A percentile compares a stretch with the other conserved stretches of the same genome.
These are phyloP conservation scores for Chiua virens DNA, from an alignment of 768 basidiomycete genomes.

Conservation along the genomic window DNA sequence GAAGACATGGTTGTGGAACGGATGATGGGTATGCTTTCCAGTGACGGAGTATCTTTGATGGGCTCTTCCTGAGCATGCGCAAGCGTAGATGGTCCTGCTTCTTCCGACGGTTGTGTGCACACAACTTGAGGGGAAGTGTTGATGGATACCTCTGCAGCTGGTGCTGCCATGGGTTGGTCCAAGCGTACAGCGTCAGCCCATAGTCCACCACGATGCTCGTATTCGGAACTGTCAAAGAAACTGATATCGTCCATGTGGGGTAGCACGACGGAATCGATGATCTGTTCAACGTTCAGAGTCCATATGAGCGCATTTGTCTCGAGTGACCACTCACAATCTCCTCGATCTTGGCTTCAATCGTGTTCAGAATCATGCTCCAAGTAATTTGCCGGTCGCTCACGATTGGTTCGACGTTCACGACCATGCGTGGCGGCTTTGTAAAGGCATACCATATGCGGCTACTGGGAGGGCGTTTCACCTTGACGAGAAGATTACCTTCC, in stretches of 20 bases:
- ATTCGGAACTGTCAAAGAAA: slow-evolving; percentile 80
- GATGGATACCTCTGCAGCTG: slow-evolving; percentile 4
- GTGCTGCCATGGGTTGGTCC: slow-evolving; percentile 26
- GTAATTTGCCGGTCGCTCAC: slow-evolving; percentile 94
- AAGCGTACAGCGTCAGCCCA: slow-evolving; percentile 73
- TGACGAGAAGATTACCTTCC: slow-evolving; percentile 87
- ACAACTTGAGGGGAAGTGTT: slow-evolving; percentile 22
- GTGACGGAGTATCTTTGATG: slow-evolving; percentile 19
- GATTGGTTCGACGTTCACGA: slow-evolving; percentile 87
- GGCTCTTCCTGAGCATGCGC: slow-evolving; percentile 31
- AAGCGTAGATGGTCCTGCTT: slow-evolving; percentile 16
- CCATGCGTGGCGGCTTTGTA: slow-evolving; percentile 85
- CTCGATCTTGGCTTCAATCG: slow-evolving; percentile 85
- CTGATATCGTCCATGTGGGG: slow-evolving; percentile 99
- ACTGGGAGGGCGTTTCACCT: slow-evolving; percentile 92
- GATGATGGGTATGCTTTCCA: slow-evolving; percentile 20
- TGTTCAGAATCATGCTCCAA: slow-evolving; percentile 88
- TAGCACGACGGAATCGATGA: slow-evolving; percentile 89
- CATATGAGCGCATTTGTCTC: slow-evolving; percentile 27
- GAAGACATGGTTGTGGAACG: slow-evolving; percentile 25
- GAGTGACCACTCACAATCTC: slow-evolving; percentile 65
- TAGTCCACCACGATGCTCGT: slow-evolving; percentile 80
- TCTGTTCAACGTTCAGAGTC: slow-evolving; percentile 77
- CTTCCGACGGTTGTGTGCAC: slow-evolving; percentile 34
- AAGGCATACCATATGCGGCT: slow-evolving; percentile 95